Base-by-base conservation (phyloP, 2,329 filamentous ascomycete species). In the Trichophyton simii region DNA sequence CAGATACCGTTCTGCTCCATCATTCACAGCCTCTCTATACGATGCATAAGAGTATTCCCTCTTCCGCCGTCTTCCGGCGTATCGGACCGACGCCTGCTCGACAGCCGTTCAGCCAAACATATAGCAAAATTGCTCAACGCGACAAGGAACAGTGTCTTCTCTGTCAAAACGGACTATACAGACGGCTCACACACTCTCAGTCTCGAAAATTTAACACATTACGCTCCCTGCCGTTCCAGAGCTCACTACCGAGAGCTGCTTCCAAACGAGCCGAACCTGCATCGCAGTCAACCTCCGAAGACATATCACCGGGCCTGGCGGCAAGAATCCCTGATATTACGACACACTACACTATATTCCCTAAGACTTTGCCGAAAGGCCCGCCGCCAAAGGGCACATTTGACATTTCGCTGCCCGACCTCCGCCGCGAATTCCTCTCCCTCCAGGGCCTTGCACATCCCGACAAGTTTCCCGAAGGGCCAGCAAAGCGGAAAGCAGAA, bases 301-400 rank as follows among this genome's bases (percentile, higher is more conserved):
- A 58, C n/a, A 57, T 54, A 18, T 46, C 34, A 31, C n/a, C 46
- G 34, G 25, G 3, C n/a, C 34, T 20, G 22, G 41, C 61, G 11
- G 59, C 62, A 28, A 64, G 62, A 41, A 65, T 69, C 34, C 73
- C 73, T 1, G 70, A 76, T 60, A 71, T 73, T 58, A 73, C 72
- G 44, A 89, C 86, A 60, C 84, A 92, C 80, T 97, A 96, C 81
- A 83, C 86, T 61, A 84, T 97, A 76, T 99, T 99, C 79, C 91
- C 91, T 1, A 72, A 82, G 36, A 88, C 91, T 2, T 81, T 96
- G 2, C 83, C 91, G 0, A 60, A 73, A 0, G 92, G 92, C 1
- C 88, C 90, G 0, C 94, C 94, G 0, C 92, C 92, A 0, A 60
- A 70, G 0, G 87, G 91, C 0, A 80, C 85, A 62, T 99, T 97